Base-by-base conservation (phyloP, 2,329 filamentous ascomycete species). In the Aulographum hederae region DNA sequence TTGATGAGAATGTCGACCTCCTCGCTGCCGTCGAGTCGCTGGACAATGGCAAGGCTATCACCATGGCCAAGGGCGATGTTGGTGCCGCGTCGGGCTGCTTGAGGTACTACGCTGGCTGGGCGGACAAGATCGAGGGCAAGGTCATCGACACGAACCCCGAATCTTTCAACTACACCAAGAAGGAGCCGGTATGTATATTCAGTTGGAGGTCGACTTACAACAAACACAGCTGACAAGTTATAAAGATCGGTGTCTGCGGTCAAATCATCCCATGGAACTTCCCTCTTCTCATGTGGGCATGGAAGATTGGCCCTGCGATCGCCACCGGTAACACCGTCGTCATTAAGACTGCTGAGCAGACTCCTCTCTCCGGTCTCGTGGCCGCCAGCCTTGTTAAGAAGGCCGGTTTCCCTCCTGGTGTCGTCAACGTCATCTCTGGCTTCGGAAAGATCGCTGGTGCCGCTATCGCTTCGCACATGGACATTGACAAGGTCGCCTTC, bases 201-300 rank as follows among this genome's bases (percentile, higher is more conserved):
- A 5, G 16, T 5, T 15, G 5, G 5, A 0, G n/a, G 4, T 3
- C 26, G 11, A 20, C 12, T n/a, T 5, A 5, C 8, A 5, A n/a
- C 28, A 17, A 40, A 52, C 34, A 54, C 33, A 4, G n/a, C 10
- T 5, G 11, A 4, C 31, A 68, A 64, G n/a, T n/a, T n/a, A n/a
- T n/a, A n/a, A n/a, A n/a, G n/a, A 61, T 78, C 40, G 78, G 78
- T 54, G 77, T 84, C 37, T 84, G 80, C 53, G 82, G 75, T 47
- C 80, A 89, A 55, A 85, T 86, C 49, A 86, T 89, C 46, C 80
- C 80, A 39, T 85, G 79, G 79, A 86, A 86, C 63, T 86, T 82
- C 60, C 79, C 79, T 5, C 60, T 86, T 28, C 68, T 79, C 48
- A 85, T 85, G 78, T 68, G 67, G 67, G 51, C 68, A 32, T 91